A percentile compares a stretch with the other conserved stretches of the same genome.
Evolutionary conservation across 805 yeast genomes (phyloP).

Genomic region (Grigorovia transvaalensis): DNA sequence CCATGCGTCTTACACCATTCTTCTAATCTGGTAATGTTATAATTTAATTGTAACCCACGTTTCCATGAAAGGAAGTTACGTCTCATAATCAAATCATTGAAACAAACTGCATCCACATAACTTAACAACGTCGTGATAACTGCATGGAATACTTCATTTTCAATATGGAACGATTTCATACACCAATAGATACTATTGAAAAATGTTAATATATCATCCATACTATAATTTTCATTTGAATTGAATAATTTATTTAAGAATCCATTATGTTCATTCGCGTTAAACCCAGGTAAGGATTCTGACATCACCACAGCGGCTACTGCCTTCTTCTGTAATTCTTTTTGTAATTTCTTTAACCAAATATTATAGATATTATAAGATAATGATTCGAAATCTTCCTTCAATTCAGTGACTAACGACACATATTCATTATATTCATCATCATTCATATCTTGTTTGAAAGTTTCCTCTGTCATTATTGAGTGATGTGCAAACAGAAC

Average conservation of each 20-base stretch:
- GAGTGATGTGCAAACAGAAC: slow-evolving; percentile 89
- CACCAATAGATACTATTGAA: slow-evolving; percentile 89
- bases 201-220: slow-evolving; percentile 88
- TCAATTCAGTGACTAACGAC: slow-evolving; percentile 78
- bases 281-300: slow-evolving; percentile 92
- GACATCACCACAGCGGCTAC: slow-evolving; percentile 92
- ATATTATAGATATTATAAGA: slow-evolving; percentile 90
- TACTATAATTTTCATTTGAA: slow-evolving; percentile 61
- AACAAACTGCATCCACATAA: slow-evolving; percentile 85
- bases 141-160: slow-evolving; percentile 71
- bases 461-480: slow-evolving; percentile 72
- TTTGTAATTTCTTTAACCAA: slow-evolving; percentile 94
- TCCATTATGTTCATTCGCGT: slow-evolving; percentile 72
- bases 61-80: slow-evolving; percentile 94
- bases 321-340: slow-evolving; percentile 80
- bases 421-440: slow-evolving; percentile 85
- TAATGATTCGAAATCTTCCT: slow-evolving; percentile 86
- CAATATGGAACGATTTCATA: slow-evolving; percentile 83
- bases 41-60: slow-evolving; percentile 91
- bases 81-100: slow-evolving; percentile 91
- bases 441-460: slow-evolving; percentile 76
- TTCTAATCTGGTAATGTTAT: slow-evolving; percentile 90
- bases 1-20: slow-evolving; percentile 98
- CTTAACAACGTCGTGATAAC: slow-evolving; percentile 75
- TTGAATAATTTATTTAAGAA: slow-evolving; percentile 76